phyloP scores from a whole-genome alignment of 202 grass and related monocot genomes.

The Cymbopogon flexuosus region DNA sequence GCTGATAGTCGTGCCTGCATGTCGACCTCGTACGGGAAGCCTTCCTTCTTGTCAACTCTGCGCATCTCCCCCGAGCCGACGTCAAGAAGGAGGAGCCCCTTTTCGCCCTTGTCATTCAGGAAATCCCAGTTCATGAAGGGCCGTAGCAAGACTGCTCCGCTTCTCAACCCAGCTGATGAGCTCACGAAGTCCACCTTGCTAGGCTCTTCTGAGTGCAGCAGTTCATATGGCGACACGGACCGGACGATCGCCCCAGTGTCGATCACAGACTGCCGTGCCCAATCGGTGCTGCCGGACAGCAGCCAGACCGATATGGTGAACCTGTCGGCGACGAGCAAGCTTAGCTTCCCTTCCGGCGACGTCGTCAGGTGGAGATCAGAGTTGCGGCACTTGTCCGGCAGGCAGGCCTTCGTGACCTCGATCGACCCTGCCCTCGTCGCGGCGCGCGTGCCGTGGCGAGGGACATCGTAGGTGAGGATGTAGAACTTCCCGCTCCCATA shows the following conservation, averaged over 20 bases:
- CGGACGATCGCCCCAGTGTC: background rate
- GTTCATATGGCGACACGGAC: no score
- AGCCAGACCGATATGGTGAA: background rate
- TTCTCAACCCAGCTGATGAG: background rate
- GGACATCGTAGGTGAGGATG: background rate
- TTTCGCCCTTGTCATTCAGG: background rate
- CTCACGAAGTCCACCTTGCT: no score
- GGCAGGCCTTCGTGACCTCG: background rate
- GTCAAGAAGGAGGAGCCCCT: background rate
- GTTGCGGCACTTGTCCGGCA: no score
- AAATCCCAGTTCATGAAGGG: background rate
- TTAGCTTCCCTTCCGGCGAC: background rate
- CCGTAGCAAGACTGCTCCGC: background rate
- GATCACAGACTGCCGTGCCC: background rate
- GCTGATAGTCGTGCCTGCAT: background rate
- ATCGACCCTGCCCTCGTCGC: background rate
- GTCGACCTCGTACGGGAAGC: background rate
- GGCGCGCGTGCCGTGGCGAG: background rate
- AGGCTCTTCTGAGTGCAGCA: no score
- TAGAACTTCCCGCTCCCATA: background rate
- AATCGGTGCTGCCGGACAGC: background rate
- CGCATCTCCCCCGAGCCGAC: background rate
- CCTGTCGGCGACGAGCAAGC: background rate
- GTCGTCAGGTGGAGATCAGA: background rate
- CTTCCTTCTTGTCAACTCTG: background rate